A percentile compares a stretch with the other conserved stretches of the same genome.
These are phyloP conservation scores for Trichoderma atrobrunneum DNA, from an alignment of 2,329 filamentous ascomycete species.

Conservation along the genomic window DNA sequence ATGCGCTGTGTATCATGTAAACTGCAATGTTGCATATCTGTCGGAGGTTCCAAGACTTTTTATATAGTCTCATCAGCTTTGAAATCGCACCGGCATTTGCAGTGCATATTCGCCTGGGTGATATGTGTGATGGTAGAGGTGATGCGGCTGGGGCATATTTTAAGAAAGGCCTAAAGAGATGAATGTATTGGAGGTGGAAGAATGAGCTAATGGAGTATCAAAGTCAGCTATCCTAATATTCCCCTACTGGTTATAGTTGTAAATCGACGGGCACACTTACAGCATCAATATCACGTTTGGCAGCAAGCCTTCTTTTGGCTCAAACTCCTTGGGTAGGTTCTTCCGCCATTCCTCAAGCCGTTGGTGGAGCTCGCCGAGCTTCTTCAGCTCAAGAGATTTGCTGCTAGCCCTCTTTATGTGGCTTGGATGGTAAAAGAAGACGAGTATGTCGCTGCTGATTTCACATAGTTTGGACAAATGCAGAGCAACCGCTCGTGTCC, in stretches of 20 bases:
- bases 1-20: conserved; percentile 92
- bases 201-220: conserved; percentile 70
- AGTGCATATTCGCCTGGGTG: conserved; percentile 85
- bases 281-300: conserved; percentile 78
- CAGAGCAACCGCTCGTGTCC: conserved; percentile 76
- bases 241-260: background rate
- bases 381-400: conserved; percentile 84
- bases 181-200: conserved; percentile 91
- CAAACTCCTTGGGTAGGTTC: conserved; percentile 78
- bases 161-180: conserved; percentile 91
- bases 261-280: conserved; percentile 54
- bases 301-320: conserved; percentile 83
- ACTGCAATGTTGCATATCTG: conserved; percentile 97
- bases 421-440: conserved; percentile 86
- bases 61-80: conserved; percentile 91
- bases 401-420: conserved; percentile 62
- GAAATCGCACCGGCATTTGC: conserved; percentile 87
- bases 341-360: conserved; percentile 86
- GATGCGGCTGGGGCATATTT: conserved; percentile 82
- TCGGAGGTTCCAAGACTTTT: conserved; percentile 82
- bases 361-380: conserved; percentile 85
- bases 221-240: conserved; percentile 24
- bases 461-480: conserved; percentile 84
- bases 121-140: conserved; percentile 81
- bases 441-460: conserved; percentile 86